Evolutionary conservation across 257 asterid species (phyloP), one percentile per base, ranked within the genome.

Genomic region (Solanum stenotomum): DNA sequence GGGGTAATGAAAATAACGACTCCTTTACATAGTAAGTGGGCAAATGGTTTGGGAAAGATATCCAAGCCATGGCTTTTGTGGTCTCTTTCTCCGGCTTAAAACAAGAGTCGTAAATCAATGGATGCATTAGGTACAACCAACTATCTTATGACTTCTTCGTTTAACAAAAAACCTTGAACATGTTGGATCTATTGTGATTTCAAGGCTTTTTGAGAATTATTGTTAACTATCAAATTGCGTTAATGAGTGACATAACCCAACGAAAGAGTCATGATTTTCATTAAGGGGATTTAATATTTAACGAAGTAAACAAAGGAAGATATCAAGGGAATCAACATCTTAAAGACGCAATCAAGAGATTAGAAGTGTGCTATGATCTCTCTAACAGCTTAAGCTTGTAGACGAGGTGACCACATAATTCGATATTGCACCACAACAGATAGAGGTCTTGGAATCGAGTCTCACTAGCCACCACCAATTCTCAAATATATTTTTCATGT

Each of bases 91-190:
- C 59, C 8, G 20, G 59, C 22, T 14, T 14, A 49, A 14, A 49
- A 49, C 59, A 49, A 46, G 56, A 46, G 56, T 46, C 7, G 20
- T 46, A 46, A 46, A 49, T 49, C 59, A 49, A 14, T 49, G 59
- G 59, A 49, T 3, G 59, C 59, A 49, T 49, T 49, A 14, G 59
- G 59, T 49, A 49, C 59, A 3, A 49, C 20, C 59, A 49, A 49
- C 59, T 46, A 46, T 46, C 56, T 71, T 91, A 92, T 22, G 92
- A 92, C 67, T 92, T 72, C 83, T 10, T 82, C 10, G 56, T 16
- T 82, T 52, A 34, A 72, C 15, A 34, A 20, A 74, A 72, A 16
- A 35, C 3, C 40, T 34, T 9, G 27, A 74, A 37, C 46, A 34
- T 34, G 23, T 34, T 14, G 27, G 15, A 16, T 34, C 81, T 34